Base-by-base conservation (phyloP, 2,329 filamentous ascomycete genomes). In the Tolypocladium capitatum region DNA sequence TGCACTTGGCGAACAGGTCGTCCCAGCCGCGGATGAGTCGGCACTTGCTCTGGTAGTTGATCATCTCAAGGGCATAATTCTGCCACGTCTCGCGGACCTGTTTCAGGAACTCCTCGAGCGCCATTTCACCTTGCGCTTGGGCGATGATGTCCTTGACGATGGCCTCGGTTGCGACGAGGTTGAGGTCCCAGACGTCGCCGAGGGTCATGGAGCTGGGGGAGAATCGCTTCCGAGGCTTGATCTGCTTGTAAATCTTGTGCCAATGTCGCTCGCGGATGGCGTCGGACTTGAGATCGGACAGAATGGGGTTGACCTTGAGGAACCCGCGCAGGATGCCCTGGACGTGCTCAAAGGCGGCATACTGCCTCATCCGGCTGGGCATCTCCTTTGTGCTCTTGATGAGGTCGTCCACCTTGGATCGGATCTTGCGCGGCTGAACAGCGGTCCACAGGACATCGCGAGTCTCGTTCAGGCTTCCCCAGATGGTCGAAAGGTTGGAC, bases 321-420 rank as follows among this genome's bases (percentile, higher is more conserved):
- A 94, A 77, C 52, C 90, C 83, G 41, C 89, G 85, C 36, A 98
- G 78, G 30, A 94, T 86, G 53, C 81, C 88, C 63, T 98, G 94
- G 35, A 98, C 89, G 60, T 98, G 91, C 66, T 98, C 94, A 62
- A 98, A 99, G n/a, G 94, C 94, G 56, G 94, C 91, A 65, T 99
- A 99, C 61, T 98, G 94, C 51, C 94, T 83, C 91, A 98, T 97
- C 50, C 92, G 83, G 66, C 89, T 95, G 0, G 94, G 92, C 92
- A 98, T 97, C 53, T 97, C 91, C 69, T 95, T 97, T 33, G 90
- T 97, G 78, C 94, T 94, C 72, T 95, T 95, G 64, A 97, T 87
- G 46, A 97, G 76, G 43, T 84, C 83, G 60, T 98, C 91, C 45
- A 99, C 83, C 52, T 87, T 86, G 56, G 86, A 80, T 34, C 92